These are phyloP conservation scores for Torulaspora pretoriensis DNA, from an alignment of 1,139 yeast genomes.

Conservation along the genomic window DNA sequence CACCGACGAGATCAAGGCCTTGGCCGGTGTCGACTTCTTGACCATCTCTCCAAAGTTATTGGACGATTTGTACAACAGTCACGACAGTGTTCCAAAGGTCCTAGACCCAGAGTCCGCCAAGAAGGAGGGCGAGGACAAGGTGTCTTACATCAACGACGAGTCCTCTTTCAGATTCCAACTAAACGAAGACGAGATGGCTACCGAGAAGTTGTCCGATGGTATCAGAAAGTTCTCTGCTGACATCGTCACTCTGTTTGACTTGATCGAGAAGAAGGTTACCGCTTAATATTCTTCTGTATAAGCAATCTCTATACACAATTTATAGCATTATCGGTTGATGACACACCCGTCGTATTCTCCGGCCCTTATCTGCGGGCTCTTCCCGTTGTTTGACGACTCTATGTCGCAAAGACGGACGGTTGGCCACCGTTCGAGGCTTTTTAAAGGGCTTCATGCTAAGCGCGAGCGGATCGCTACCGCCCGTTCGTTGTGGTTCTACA, in stretches of 20 bases:
- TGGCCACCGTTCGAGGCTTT: slow-evolving; percentile 22
- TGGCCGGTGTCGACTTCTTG: slow-evolving; percentile 96
- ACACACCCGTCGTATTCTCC: slow-evolving; percentile 13
- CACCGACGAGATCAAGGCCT: slow-evolving; percentile 90
- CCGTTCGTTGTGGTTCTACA: neutral
- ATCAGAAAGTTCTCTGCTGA: slow-evolving; percentile 96
- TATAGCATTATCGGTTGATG: slow-evolving; percentile 11
- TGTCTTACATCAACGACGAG: slow-evolving; percentile 79
- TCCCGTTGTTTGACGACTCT: neutral
- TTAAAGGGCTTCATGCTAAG: slow-evolving; percentile 30
- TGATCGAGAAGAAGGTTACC: slow-evolving; percentile 69
- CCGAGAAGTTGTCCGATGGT: slow-evolving; percentile 97
- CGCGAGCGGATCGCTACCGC: slow-evolving; percentile 16
- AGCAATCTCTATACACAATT: slow-evolving; percentile 3
- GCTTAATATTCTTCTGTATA: slow-evolving; percentile 28
- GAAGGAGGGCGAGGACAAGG: slow-evolving; percentile 58
- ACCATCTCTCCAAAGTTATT: slow-evolving; percentile 92
- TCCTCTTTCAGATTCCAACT: slow-evolving; percentile 83
- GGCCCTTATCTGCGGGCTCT: neutral
- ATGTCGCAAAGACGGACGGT: slow-evolving; percentile 18
- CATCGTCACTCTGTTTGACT: slow-evolving; percentile 74
- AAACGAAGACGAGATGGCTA: slow-evolving; percentile 98
- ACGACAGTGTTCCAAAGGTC: slow-evolving; percentile 71
- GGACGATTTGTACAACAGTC: slow-evolving; percentile 81
- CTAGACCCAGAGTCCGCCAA: slow-evolving; percentile 62